phyloP scores from a whole-genome alignment of 768 basidiomycete species.

The Sistotremastrum niveocremeum region DNA sequence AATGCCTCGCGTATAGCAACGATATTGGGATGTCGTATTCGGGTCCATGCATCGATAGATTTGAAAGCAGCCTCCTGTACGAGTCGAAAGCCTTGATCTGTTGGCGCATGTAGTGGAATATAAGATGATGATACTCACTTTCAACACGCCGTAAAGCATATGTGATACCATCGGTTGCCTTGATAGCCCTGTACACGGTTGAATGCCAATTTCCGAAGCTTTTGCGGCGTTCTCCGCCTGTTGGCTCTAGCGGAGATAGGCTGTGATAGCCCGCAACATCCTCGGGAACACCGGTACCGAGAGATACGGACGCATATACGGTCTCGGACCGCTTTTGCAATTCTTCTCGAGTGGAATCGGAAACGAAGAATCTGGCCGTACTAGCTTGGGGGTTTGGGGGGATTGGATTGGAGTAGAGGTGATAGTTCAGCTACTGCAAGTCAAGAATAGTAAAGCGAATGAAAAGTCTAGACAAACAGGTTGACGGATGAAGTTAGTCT shows the following conservation, averaged over 20 bases:
- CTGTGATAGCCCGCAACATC: constrained; percentile 88
- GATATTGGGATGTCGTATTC: constrained; percentile 75
- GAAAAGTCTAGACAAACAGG: constrained; percentile 35
- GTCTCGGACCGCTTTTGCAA: constrained; percentile 38
- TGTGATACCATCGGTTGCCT: constrained; percentile 57
- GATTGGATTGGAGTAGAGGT: constrained; percentile 71
- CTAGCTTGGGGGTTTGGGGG: constrained; percentile 36
- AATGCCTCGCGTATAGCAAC: constrained; percentile 82
- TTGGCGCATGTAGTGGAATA: not conserved
- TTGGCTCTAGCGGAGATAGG: constrained; percentile 63
- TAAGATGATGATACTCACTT: constrained; percentile 35
- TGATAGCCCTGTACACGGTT: constrained; percentile 72
- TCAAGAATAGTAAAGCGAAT: not conserved
- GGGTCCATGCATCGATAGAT: constrained; percentile 75
- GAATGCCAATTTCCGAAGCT: constrained; percentile 75
- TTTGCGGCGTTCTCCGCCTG: constrained; percentile 48
- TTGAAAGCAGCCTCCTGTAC: constrained; percentile 70
- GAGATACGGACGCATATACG: constrained; percentile 20
- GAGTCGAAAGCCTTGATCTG: constrained; percentile 53
- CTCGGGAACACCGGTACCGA: constrained; percentile 56
- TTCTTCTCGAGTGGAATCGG: constrained; percentile 58
- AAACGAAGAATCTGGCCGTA: constrained; percentile 58
- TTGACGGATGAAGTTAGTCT: constrained; percentile 45
- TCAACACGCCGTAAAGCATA: constrained; percentile 79
- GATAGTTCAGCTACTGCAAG: constrained; percentile 66